A percentile compares a stretch with the other conserved stretches of the same genome.
Evolutionary conservation across 1,284 basidiomycete species (phyloP).

Genomic region (Microbotryum lychnidis-dioicae): DNA sequence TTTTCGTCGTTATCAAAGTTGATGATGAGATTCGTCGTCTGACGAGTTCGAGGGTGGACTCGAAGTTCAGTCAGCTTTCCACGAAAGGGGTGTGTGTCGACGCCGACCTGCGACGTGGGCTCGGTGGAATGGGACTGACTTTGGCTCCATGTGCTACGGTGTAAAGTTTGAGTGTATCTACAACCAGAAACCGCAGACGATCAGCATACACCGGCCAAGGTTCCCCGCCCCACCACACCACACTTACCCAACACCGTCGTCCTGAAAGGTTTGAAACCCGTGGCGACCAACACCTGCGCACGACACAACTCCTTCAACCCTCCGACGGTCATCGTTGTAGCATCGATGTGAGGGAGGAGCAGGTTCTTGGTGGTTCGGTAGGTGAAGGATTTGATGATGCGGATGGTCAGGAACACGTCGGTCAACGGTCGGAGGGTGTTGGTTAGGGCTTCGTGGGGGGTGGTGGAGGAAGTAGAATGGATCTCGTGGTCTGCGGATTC

Average conservation of each 20-base stretch:
- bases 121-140: slow-evolving; percentile 38
- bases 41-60: background rate
- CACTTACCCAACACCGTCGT: slow-evolving; percentile 57
- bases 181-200: too few species aligned
- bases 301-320: slow-evolving; percentile 53
- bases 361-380: slow-evolving; percentile 83
- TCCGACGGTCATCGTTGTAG: slow-evolving; percentile 66
- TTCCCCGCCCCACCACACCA: background rate
- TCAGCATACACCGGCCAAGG: background rate
- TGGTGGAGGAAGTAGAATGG: too few species aligned
- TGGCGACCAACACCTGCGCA: slow-evolving; percentile 33
- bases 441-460: slow-evolving; percentile 50
- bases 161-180: slow-evolving; percentile 87
- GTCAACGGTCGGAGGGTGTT: slow-evolving; percentile 61
- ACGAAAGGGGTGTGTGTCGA: background rate
- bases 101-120: too few species aligned
- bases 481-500: too few species aligned
- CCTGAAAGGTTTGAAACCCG: slow-evolving; percentile 80
- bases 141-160: slow-evolving; percentile 90
- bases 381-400: slow-evolving; percentile 91
- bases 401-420: slow-evolving; percentile 72
- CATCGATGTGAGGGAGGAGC: slow-evolving; percentile 71
- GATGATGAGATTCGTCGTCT: slow-evolving; percentile 92
- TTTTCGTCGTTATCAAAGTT: slow-evolving; percentile 82
- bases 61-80: background rate